Evolutionary conservation across 2,329 filamentous ascomycete genomes (phyloP).

Genomic region (Ceratocystis albifundus): DNA sequence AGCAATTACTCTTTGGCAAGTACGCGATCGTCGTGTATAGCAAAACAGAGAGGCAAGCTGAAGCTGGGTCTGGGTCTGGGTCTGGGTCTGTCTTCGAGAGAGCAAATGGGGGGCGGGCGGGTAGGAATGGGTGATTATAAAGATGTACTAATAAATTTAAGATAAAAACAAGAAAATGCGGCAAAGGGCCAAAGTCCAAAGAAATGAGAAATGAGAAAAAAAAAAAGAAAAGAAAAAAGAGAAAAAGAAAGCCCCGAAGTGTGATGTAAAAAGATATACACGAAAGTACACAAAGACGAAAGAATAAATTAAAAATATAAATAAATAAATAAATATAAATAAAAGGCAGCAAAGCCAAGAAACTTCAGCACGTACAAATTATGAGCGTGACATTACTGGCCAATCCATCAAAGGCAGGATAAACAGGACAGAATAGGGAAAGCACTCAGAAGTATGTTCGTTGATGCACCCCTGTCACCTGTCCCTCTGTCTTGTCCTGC

Average conservation of each 20-base stretch:
- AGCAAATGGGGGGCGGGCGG: neutral
- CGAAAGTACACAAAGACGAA: neutral
- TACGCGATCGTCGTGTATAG: neutral
- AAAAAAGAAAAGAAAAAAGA: no score
- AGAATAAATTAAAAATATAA: no score
- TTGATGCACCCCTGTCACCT: neutral
- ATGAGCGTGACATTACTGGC: constrained; percentile 7
- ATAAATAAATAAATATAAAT: no score
- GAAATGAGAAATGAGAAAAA: neutral
- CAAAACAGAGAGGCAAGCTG: neutral
- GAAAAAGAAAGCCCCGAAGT: no score
- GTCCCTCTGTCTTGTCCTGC: neutral
- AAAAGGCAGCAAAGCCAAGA: neutral
- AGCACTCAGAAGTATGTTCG: constrained; percentile 1
- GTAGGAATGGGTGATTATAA: neutral
- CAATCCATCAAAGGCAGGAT: neutral
- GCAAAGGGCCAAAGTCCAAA: neutral
- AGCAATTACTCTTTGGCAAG: neutral
- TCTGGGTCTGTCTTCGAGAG: no score
- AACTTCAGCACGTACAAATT: constrained; percentile 1
- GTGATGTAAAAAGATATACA: constrained; percentile 3
- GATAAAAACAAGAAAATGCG: neutral
- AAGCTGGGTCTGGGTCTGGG: no score
- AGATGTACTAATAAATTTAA: neutral
- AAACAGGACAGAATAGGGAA: constrained; percentile 7